These are phyloP conservation scores for Scutellaria barbata DNA, from an alignment of 257 asterid species.

Conservation along the genomic window DNA sequence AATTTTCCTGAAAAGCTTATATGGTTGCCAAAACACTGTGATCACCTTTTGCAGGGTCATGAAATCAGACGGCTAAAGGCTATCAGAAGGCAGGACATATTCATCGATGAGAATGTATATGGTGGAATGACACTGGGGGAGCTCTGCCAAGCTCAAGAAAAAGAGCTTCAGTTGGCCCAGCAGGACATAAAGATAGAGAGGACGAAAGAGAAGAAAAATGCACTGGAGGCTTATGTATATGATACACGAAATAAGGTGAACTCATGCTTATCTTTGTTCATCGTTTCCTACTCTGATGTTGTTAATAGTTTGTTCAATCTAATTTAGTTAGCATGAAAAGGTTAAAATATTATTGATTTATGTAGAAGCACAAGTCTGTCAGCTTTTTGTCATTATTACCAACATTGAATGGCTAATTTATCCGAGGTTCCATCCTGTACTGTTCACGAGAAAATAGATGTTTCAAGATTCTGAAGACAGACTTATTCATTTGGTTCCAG, in stretches of 20 bases:
- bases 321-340: conserved; percentile 26
- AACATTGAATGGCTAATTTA: background rate
- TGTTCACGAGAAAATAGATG: background rate
- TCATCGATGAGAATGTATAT: conserved; percentile 57
- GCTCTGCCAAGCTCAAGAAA: conserved; percentile 68
- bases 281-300: conserved; percentile 17
- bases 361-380: background rate
- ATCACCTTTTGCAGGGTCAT: conserved; percentile 58
- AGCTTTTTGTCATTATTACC: background rate
- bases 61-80: conserved; percentile 64
- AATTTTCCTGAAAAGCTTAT: conserved; percentile 15
- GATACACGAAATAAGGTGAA: conserved; percentile 91
- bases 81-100: conserved; percentile 66
- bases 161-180: conserved; percentile 70
- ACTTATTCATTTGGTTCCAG: conserved; percentile 10
- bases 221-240: conserved; percentile 92
- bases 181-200: conserved; percentile 87
- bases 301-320: background rate
- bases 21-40: conserved; percentile 12
- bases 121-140: conserved; percentile 72
- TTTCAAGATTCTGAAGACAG: background rate
- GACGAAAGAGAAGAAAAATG: conserved; percentile 94
- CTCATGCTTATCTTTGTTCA: conserved; percentile 19
- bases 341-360: background rate
- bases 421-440: background rate